Evolutionary conservation across 208 protist genomes (phyloP), one percentile per base, ranked within the genome.

Genomic region (Balamuthia mandrillaris): DNA sequence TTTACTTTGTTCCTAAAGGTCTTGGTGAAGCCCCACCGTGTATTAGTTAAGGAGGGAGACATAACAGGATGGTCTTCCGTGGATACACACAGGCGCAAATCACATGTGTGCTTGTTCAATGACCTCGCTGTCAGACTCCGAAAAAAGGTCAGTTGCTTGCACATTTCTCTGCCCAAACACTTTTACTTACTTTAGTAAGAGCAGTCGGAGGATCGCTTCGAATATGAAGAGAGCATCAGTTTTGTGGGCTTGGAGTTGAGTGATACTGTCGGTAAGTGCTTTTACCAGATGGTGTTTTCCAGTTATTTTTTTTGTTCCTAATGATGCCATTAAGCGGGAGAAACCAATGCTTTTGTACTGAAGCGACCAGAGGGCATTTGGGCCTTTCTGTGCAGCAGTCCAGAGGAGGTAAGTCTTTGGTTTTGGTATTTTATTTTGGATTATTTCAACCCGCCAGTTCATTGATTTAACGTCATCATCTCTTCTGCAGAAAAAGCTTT

Each of bases 41-140:
- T 81, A 35, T 81, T 81, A 6, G 41, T 81, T 24, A 81, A 81
- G 49, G 33, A 41, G 10, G 45, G 33, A 29, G 74, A 81, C 27
- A 21, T 81, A 5, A 47, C 52, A 7, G 74, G 74, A 1, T 44
- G 5, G 49, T 81, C 74, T 18, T 44, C 18, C n/a, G 61, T 63
- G 52, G 31, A 63, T 7, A 44, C 74, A 16, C 56, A 81, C n/a
- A 81, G 47, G 51, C 45, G 74, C 7, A 81, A 81, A 21, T 81
- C 74, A 4, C 60, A 81, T 44, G 74, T 81, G 74, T 81, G 56
- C 49, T 21, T 81, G 18, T 81, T 81, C 49, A 81, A 81, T n/a
- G 74, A 81, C 35, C 29, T 81, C 18, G 35, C 61, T 2, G 21
- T 81, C 31, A 29, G 74, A 18, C n/a, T n/a, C n/a, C n/a, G 74